Conservation (phyloP, 768 basidiomycete genomes). For the Cystofilobasidium ferigula region DNA sequence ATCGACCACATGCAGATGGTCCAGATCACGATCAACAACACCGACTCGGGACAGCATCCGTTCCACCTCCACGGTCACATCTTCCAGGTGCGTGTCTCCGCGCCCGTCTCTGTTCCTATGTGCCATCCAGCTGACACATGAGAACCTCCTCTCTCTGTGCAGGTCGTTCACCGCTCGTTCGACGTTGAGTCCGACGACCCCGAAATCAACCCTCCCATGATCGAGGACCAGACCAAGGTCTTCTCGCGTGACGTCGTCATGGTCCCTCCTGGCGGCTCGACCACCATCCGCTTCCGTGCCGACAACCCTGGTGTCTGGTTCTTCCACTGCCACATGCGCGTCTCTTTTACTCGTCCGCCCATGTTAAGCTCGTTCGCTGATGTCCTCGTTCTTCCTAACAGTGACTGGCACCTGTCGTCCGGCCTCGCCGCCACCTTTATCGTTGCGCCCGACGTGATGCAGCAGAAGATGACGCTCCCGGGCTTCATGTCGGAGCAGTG, state of each 20-base stretch:
- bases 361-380: not conserved
- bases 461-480: constrained; percentile 50
- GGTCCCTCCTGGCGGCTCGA: constrained; percentile 41
- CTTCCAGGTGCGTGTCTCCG: too few species aligned
- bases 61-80: constrained; percentile 72
- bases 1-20: constrained; percentile 64
- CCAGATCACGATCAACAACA: constrained; percentile 28
- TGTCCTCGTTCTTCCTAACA: not conserved
- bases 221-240: constrained; percentile 70
- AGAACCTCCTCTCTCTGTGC: too few species aligned
- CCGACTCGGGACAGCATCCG: constrained; percentile 28
- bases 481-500: constrained; percentile 62
- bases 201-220: constrained; percentile 62
- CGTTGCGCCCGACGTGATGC: constrained; percentile 63
- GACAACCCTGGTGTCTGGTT: constrained; percentile 84
- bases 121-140: constrained; percentile 44
- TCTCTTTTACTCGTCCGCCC: not conserved
- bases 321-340: constrained; percentile 52
- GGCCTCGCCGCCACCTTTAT: constrained; percentile 79
- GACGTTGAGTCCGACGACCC: constrained; percentile 63
- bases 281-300: constrained; percentile 64
- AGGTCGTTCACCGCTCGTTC: constrained; percentile 58
- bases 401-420: constrained; percentile 31
- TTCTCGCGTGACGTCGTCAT: constrained; percentile 71
- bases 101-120: too few species aligned